Base-by-base conservation (phyloP, 2,329 filamentous ascomycete species). In the Pseudogymnoascus pannorum region DNA sequence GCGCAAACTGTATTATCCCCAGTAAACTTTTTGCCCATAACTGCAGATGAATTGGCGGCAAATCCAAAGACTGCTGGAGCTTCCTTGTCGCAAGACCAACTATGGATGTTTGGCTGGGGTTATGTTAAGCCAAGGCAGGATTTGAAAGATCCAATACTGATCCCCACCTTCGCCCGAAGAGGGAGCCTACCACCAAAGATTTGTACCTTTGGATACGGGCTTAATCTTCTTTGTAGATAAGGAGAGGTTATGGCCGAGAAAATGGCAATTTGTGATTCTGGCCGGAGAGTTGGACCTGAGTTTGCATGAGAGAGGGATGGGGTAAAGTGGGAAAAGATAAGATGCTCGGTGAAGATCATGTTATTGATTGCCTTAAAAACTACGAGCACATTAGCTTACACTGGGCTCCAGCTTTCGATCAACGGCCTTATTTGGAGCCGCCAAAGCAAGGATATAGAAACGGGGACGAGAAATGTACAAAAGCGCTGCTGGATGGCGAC, bases 1-100 rank as follows among this genome's bases (percentile, higher is more conserved):
- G n/a, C n/a, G n/a, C n/a, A n/a, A n/a, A n/a, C n/a, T n/a, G 1
- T 70, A 79, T 36, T 81, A 79, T 62, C 76, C 79, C 42, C 42
- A n/a, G 42, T 22, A 48, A 48, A 48, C 12, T 48, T 48, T n/a
- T 29, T 51, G 16, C 44, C 44, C n/a, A 9, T 7, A 3, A 16
- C 44, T n/a, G 8, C 44, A 2, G 22, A 51, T 29, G 22, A 29
- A 8, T 18, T n/a, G 22, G 11, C 2, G 44, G n/a, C 24, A 16
- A 29, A 51, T 9, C 44, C 44, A 51, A 51, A 51, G 8, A 24
- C 22, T 29, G 44, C 44, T 51, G 44, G 44, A 16, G 24, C 8
- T 16, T 7, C 44, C n/a, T 31, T 54, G 5, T 8, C 44, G 31
- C 44, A 31, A 54, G 26, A 54, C n/a, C 44, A 54, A 31, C 44